Conservation (phyloP, 352 stramenopile species). For the Stramenopiles sp. region DNA sequence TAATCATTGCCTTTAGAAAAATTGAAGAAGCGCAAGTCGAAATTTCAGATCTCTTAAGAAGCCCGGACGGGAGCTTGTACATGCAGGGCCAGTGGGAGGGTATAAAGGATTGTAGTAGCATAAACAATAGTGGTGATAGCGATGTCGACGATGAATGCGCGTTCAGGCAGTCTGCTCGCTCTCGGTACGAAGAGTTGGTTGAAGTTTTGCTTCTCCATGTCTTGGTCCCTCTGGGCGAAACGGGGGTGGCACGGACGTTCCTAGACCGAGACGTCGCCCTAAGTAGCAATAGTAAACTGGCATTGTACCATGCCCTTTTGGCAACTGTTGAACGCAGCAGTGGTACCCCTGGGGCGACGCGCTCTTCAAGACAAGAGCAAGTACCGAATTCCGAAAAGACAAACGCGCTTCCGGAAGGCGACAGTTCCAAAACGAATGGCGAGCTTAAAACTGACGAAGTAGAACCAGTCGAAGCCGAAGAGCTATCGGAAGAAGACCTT, state of each 20-base stretch:
- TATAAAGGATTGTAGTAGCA: background rate
- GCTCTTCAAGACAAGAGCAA: background rate
- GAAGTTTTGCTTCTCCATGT: background rate
- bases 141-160: too few relatives aligned
- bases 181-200: background rate
- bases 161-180: background rate
- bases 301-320: background rate
- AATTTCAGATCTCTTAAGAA: conserved; percentile 5
- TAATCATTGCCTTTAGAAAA: conserved; percentile 4
- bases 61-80: background rate
- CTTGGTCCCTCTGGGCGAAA: background rate
- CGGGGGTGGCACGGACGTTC: background rate
- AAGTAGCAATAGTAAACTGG: background rate
- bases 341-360: background rate
- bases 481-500: background rate
- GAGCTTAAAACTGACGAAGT: background rate
- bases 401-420: background rate
- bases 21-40: conserved; percentile 1
- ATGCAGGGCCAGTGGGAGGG: conserved; percentile 10
- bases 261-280: background rate
- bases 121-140: too few relatives aligned
- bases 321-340: background rate
- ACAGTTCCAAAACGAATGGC: background rate
- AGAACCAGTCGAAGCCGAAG: background rate
- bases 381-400: too few relatives aligned